A percentile compares a stretch with the other conserved stretches of the same genome.
Conservation (phyloP, 2,329 filamentous ascomycete genomes). For the Penicillium sp. region DNA sequence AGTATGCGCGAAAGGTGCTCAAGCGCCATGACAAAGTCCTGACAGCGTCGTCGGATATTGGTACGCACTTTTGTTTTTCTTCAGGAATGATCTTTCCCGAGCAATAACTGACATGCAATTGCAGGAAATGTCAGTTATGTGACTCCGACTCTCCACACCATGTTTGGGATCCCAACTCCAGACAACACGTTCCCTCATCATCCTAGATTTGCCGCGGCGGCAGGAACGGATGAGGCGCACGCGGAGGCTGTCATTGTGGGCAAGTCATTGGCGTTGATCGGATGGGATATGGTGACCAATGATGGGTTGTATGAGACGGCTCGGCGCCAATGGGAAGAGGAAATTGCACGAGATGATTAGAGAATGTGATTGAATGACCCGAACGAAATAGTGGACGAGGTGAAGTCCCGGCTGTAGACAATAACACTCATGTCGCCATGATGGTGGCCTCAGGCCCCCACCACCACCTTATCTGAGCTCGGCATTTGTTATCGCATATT, state of each 20-base stretch:
- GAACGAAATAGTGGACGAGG: no score
- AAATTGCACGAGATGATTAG: constrained; percentile 19
- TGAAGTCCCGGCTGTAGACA: no score
- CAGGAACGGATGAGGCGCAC: constrained; percentile 44
- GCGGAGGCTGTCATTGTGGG: constrained; percentile 44
- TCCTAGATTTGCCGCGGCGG: constrained; percentile 46
- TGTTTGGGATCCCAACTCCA: constrained; percentile 46
- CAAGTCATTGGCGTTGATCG: constrained; percentile 46
- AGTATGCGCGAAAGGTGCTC: constrained; percentile 39
- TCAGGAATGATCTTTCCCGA: neutral
- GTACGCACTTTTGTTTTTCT: constrained; percentile 16
- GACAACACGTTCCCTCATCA: constrained; percentile 38
- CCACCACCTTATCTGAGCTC: no score
- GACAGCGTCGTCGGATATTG: constrained; percentile 49
- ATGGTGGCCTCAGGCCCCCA: no score
- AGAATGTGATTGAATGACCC: no score
- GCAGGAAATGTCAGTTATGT: constrained; percentile 52
- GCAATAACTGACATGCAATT: neutral
- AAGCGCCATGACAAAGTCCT: constrained; percentile 39
- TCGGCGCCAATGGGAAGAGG: constrained; percentile 26
- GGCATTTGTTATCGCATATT: neutral
- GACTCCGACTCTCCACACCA: constrained; percentile 50
- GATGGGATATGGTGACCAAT: constrained; percentile 33
- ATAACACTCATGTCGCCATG: no score
- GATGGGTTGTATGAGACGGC: constrained; percentile 24